phyloP scores from a whole-genome alignment of 208 protist genomes.

The Acanthamoeba culbertsoni region DNA sequence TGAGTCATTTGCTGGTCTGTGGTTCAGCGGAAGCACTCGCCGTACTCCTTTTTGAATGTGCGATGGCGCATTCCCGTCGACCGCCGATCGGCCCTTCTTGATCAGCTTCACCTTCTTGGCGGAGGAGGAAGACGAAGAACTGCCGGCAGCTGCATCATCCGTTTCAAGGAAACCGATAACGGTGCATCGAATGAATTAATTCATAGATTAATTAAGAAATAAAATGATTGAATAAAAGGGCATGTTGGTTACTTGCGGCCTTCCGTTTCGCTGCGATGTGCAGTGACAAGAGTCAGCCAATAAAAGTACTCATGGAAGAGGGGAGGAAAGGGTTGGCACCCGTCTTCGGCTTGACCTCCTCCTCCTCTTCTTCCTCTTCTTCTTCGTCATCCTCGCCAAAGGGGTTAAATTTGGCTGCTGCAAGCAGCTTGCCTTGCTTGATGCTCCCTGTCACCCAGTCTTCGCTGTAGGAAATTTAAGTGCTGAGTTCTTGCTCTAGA shows the following conservation, averaged over 20 bases:
- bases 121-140: neutral
- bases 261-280: too few species aligned
- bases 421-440: neutral
- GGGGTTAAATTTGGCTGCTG: neutral
- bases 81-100: conserved; percentile 51
- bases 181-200: neutral
- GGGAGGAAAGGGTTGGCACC: too few species aligned
- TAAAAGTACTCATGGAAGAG: neutral
- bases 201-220: neutral
- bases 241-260: too few species aligned
- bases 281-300: too few species aligned
- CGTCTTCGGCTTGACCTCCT: neutral
- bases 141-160: too few species aligned
- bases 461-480: neutral
- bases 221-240: neutral
- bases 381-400: conserved; percentile 13
- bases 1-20: neutral
- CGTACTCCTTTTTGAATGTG: conserved; percentile 36
- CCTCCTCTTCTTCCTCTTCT: neutral
- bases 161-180: neutral
- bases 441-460: neutral
- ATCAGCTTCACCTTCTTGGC: conserved; percentile 57
- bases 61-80: neutral
- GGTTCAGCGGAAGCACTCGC: neutral
- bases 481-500: neutral